Evolutionary conservation across 2,329 filamentous ascomycete species (phyloP), one percentile per base, ranked within the genome.

Genomic region (Thelonectria olida): DNA sequence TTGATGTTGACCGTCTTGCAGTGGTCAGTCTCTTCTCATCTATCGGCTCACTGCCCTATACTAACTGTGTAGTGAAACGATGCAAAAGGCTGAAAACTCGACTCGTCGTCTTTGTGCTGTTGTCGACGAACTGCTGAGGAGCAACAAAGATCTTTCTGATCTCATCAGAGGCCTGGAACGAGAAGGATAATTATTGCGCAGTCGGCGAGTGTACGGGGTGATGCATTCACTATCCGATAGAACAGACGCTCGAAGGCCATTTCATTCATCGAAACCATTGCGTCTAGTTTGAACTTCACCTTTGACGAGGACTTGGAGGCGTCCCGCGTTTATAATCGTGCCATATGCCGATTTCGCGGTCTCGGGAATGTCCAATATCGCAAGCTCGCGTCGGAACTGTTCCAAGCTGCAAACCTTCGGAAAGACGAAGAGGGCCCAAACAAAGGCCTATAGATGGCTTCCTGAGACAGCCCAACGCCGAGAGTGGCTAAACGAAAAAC

Each of bases 271-370:
- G n/a, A n/a, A n/a, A n/a, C n/a, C n/a, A n/a, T n/a, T n/a, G n/a
- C n/a, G n/a, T n/a, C n/a, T n/a, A n/a, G n/a, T n/a, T n/a, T n/a
- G 25, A 17, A 25, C 9, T 47, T 38, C 27, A 22, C 27, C 7
- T 31, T 31, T 12, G 27, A 31, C 7, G 27, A 31, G 27, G 27
- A 31, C 27, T 12, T 31, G 7, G 27, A 31, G 27, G 7, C 27
- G 12, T 31, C 27, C 39, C 39, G 39, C 39, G n/a, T 48, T 54
- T 71, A 78, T 31, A 76, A 79, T 51, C 76, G 73, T 67, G 73
- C 74, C 5, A 78, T 78, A 71, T 78, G 75, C 47, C 71, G 74
- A 2, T 79, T 78, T 39, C 49, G 62, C 7, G 67, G 70, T 2
- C 49, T 54, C 2, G 41, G 72, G 2, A 73, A 79, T 49, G 23